Evolutionary conservation across 768 basidiomycete genomes (phyloP), one percentile per base, ranked within the genome.

Genomic region (Hygrophorus russula): DNA sequence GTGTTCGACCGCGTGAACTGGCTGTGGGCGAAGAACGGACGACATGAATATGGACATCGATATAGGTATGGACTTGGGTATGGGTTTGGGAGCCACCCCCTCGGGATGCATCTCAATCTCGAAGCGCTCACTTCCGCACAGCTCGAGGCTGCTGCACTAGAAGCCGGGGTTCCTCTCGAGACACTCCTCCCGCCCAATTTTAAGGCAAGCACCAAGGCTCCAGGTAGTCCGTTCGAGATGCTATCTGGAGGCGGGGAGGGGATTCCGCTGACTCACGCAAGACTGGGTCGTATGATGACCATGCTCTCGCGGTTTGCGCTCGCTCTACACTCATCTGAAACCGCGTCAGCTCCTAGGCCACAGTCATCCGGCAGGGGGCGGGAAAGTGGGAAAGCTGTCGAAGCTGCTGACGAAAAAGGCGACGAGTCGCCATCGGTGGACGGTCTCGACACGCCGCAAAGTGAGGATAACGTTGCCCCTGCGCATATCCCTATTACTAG

Each of bases 161-260:
- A 86, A 56, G 78, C 81, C 3, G 80, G 81, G 2, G 73, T 76
- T 0, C 70, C 81, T 0, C 64, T 80, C 1, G 61, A 66, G 30
- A 66, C 63, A 27, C 63, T 82, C 3, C 56, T 78, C 2, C 74
- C 74, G 2, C 55, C 57, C 5, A 57, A 56, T 18, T 63, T 66
- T 31, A 57, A 41, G 52, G 37, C 17, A 8, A 28, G 44, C 9
- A 38, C 34, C 44, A 38, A 17, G 13, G 20, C 19, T 19, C 27
- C 33, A 33, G 13, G 19, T 35, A 12, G 39, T 7, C 17, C 39
- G 33, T 33, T 27, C 31, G 39, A 29, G 19, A 41, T 28, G 46
- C 32, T 43, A 3, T 30, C 34, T 19, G 13, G 46, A 12, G 38
- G 29, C 11, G 37, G 24, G 5, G 38, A 15, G 24, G 38, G 12